Evolutionary conservation across 768 basidiomycete species (phyloP).

Genomic region (Lyophyllum decastes): DNA sequence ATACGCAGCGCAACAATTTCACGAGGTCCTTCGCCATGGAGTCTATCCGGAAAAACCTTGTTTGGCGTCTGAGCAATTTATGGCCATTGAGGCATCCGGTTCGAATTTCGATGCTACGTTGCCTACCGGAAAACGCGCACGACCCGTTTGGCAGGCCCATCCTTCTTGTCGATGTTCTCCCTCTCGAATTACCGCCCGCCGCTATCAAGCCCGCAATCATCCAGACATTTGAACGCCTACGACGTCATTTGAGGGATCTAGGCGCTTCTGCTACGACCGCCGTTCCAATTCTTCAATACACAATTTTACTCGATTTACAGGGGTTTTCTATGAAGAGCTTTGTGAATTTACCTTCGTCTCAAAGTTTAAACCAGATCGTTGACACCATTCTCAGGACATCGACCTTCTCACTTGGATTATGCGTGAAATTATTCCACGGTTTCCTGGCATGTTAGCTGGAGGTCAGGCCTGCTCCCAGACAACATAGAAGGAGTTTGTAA

Average conservation of each 20-base stretch:
- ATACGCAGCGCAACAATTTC: conserved; percentile 64
- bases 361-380: background rate
- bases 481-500: conserved; percentile 7
- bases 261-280: conserved; percentile 32
- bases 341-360: conserved; percentile 39
- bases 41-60: conserved; percentile 51
- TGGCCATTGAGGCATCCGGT: conserved; percentile 32
- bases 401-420: conserved; percentile 49
- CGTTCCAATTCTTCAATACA: conserved; percentile 60
- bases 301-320: conserved; percentile 65
- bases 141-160: conserved; percentile 73
- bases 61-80: conserved; percentile 57
- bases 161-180: conserved; percentile 50
- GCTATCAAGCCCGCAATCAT: conserved; percentile 44
- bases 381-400: background rate
- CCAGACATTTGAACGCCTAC: conserved; percentile 56
- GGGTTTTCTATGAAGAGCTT: conserved; percentile 54
- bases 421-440: conserved; percentile 67
- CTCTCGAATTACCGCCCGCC: conserved; percentile 39
- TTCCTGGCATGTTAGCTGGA: conserved; percentile 76
- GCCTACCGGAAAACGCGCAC: conserved; percentile 51
- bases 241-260: conserved; percentile 54
- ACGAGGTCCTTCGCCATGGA: conserved; percentile 63
- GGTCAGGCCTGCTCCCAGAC: conserved; percentile 37
- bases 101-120: conserved; percentile 43